A percentile compares a stretch with the other conserved stretches of the same genome.
Evolutionary conservation across 768 basidiomycete genomes (phyloP).

Genomic region (Rhizopogon vinicolor): DNA sequence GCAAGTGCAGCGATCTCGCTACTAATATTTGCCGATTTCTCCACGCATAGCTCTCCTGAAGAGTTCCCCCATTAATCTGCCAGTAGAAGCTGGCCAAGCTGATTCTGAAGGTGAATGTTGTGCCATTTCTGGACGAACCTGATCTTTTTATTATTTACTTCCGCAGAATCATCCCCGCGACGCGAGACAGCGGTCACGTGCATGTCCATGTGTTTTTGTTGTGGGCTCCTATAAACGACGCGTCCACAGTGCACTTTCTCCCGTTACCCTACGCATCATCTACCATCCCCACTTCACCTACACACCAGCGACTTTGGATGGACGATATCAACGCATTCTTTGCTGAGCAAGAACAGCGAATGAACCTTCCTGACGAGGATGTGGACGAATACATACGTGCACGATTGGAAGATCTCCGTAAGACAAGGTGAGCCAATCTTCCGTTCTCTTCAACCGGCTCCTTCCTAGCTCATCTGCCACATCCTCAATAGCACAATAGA

Average conservation of each 20-base stretch:
- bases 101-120: neutral
- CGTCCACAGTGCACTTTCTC: neutral
- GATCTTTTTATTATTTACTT: constrained; percentile 3
- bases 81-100: neutral
- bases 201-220: constrained; percentile 1
- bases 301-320: constrained; percentile 3
- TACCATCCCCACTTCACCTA: neutral
- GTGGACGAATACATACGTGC: constrained; percentile 42
- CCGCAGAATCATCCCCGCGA: neutral
- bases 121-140: neutral
- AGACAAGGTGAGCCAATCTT: constrained; percentile 11
- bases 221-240: constrained; percentile 1
- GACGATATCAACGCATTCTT: constrained; percentile 45
- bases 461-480: neutral
- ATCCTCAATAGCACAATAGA: neutral
- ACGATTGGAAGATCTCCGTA: constrained; percentile 12
- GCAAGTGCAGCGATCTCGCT: neutral
- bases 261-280: neutral
- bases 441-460: neutral
- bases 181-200: constrained; percentile 2
- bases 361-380: constrained; percentile 52
- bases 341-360: constrained; percentile 47
- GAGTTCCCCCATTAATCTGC: neutral
- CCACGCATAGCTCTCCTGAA: neutral
- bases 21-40: neutral